These are phyloP conservation scores for Tetradesmus obliquus DNA, from an alignment of 139 green algal species.

Conservation along the genomic window DNA sequence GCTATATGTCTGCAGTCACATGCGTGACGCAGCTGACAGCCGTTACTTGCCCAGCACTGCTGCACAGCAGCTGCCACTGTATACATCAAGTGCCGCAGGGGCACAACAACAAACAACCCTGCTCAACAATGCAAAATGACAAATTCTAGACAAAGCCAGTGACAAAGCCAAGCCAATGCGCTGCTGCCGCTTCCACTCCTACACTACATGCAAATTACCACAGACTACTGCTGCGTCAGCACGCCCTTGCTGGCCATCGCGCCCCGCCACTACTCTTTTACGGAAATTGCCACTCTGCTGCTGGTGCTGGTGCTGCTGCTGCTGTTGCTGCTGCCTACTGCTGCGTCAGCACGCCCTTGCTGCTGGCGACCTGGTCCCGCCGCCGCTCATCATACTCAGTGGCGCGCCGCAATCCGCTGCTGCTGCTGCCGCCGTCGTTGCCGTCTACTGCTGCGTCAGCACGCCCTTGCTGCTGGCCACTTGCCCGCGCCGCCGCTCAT, in stretches of 20 bases:
- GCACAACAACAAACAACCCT: background rate
- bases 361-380: background rate
- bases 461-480: slow-evolving; percentile 94
- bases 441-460: slow-evolving; percentile 86
- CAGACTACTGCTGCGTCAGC: too few relatives aligned
- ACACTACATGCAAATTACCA: too few relatives aligned
- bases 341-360: background rate
- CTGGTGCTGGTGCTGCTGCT: too few relatives aligned
- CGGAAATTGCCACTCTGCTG: too few relatives aligned
- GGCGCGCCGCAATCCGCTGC: background rate
- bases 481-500: slow-evolving; percentile 82
- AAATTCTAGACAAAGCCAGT: too few relatives aligned
- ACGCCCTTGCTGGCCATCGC: too few relatives aligned
- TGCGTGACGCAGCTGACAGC: background rate
- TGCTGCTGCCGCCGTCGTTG: background rate
- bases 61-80: background rate
- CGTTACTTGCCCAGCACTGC: background rate
- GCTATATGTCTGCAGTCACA: background rate
- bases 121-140: too few relatives aligned
- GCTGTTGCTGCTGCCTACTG: background rate
- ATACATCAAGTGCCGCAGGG: background rate
- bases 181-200: too few relatives aligned
- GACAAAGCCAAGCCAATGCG: too few relatives aligned
- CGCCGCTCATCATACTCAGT: background rate
- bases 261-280: too few relatives aligned